phyloP scores from a whole-genome alignment of 2,329 filamentous ascomycete species.

The Sarocladiaceae sp. region DNA sequence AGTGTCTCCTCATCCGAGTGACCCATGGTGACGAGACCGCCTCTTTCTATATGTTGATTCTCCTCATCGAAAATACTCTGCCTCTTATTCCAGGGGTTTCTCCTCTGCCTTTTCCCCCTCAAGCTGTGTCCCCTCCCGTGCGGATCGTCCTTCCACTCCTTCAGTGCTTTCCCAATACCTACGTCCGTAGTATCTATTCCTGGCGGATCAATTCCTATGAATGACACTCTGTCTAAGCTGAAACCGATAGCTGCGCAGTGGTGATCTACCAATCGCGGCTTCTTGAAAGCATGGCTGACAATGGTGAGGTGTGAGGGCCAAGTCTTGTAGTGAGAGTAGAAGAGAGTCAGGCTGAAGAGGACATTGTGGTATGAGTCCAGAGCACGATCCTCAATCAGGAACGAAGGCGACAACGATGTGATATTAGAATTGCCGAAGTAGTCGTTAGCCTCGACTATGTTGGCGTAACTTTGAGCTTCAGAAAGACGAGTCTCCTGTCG shows the following conservation, averaged over 20 bases:
- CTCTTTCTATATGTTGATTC: slow-evolving; percentile 22
- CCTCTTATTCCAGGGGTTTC: slow-evolving; percentile 44
- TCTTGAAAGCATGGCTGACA: slow-evolving; percentile 68
- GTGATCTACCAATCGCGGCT: slow-evolving; percentile 53
- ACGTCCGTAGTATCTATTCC: slow-evolving; percentile 35
- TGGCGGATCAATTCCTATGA: slow-evolving; percentile 63
- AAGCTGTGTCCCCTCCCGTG: slow-evolving; percentile 44
- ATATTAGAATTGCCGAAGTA: slow-evolving; percentile 35
- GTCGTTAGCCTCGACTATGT: slow-evolving; percentile 41
- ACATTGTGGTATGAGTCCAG: slow-evolving; percentile 86
- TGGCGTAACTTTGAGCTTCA: slow-evolving; percentile 62
- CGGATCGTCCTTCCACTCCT: slow-evolving; percentile 48
- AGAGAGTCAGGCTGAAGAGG: slow-evolving; percentile 63
- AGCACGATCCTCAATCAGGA: slow-evolving; percentile 65
- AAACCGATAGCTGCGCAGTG: slow-evolving; percentile 63
- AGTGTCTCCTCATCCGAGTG: slow-evolving; percentile 34
- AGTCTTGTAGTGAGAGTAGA: slow-evolving; percentile 30
- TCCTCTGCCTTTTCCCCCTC: slow-evolving; percentile 40
- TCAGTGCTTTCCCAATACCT: slow-evolving; percentile 38
- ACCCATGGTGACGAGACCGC: slow-evolving; percentile 32
- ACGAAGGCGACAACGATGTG: slow-evolving; percentile 13
- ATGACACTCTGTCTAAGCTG: slow-evolving; percentile 38
- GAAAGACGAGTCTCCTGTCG: slow-evolving; percentile 50
- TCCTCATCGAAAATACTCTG: slow-evolving; percentile 41
- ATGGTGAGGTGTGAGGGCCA: slow-evolving; percentile 60